Evolutionary conservation across 108 stramenopile species (phyloP).

Genomic region (Hondaea fermentalgiana): DNA sequence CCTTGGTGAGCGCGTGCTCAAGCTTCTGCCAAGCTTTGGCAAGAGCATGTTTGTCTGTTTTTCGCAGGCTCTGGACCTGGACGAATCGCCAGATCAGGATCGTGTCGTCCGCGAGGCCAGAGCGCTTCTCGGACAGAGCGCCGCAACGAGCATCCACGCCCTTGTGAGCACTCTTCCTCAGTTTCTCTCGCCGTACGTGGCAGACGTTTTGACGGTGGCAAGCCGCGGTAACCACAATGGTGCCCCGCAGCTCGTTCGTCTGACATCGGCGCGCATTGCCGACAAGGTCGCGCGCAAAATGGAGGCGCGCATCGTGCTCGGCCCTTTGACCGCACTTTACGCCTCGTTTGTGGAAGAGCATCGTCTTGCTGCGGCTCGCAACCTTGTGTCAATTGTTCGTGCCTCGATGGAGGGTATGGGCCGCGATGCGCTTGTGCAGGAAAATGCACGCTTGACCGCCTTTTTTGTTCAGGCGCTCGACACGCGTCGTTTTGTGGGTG

Average conservation of each 20-base stretch:
- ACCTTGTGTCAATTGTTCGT: not conserved
- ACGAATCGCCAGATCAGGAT: not conserved
- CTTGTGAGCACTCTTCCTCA: not conserved
- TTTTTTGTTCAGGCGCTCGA: not conserved
- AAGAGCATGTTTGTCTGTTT: not conserved
- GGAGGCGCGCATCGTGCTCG: not conserved
- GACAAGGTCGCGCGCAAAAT: not conserved
- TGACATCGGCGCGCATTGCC: not conserved
- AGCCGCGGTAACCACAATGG: not conserved
- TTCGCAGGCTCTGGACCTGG: not conserved
- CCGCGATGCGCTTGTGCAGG: not conserved
- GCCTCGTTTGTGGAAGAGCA: not conserved
- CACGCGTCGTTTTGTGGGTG: not conserved
- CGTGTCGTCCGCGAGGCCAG: not conserved
- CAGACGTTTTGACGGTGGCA: not conserved
- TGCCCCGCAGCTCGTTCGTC: not conserved
- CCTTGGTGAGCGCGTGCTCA: not conserved
- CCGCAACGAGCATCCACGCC: not conserved
- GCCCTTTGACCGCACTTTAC: not conserved
- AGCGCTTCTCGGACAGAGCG: not conserved
- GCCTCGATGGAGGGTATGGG: not conserved
- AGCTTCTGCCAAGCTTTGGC: not conserved
- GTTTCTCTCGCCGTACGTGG: constrained; percentile 10
- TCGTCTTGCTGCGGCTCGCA: not conserved
- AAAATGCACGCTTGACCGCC: not conserved